Evolutionary conservation across 2,329 filamentous ascomycete genomes (phyloP).

Genomic region (Penicillium aurantiogriseum): DNA sequence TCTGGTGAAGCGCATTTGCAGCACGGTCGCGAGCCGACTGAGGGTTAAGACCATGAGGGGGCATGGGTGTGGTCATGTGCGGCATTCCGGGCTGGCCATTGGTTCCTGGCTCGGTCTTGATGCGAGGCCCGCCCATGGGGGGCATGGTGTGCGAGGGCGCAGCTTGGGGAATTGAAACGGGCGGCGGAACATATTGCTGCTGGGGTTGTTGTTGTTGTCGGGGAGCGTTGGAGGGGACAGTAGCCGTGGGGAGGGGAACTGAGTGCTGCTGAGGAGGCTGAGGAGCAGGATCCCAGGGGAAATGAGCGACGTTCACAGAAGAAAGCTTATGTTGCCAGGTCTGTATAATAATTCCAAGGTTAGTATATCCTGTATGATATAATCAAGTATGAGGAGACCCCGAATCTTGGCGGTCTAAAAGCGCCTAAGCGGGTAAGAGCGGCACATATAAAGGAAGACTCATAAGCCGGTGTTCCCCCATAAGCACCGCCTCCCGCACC

Average conservation of each 20-base stretch:
- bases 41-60: constrained; percentile 39
- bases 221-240: constrained; percentile 47
- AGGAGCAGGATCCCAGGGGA: constrained; percentile 92
- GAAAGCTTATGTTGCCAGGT: constrained; percentile 93
- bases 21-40: constrained; percentile 56
- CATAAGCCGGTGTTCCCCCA: constrained; percentile 42
- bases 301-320: constrained; percentile 76
- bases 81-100: constrained; percentile 37
- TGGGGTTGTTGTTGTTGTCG: constrained; percentile 34
- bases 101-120: constrained; percentile 55
- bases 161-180: constrained; percentile 35
- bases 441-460: constrained; percentile 43
- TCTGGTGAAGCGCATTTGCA: constrained; percentile 51
- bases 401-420: constrained; percentile 25
- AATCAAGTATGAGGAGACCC: constrained; percentile 5
- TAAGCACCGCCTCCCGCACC: constrained; percentile 39
- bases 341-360: constrained; percentile 47
- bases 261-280: constrained; percentile 45
- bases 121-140: constrained; percentile 39
- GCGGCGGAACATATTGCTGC: constrained; percentile 38
- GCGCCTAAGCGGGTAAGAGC: constrained; percentile 30
- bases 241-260: constrained; percentile 37
- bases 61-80: constrained; percentile 37
- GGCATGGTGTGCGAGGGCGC: constrained; percentile 29
- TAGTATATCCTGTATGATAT: constrained; percentile 14